Evolutionary conservation across 139 green algal species (phyloP), one percentile per base, ranked within the genome.

Genomic region (Chlorokybus atmophyticus): DNA sequence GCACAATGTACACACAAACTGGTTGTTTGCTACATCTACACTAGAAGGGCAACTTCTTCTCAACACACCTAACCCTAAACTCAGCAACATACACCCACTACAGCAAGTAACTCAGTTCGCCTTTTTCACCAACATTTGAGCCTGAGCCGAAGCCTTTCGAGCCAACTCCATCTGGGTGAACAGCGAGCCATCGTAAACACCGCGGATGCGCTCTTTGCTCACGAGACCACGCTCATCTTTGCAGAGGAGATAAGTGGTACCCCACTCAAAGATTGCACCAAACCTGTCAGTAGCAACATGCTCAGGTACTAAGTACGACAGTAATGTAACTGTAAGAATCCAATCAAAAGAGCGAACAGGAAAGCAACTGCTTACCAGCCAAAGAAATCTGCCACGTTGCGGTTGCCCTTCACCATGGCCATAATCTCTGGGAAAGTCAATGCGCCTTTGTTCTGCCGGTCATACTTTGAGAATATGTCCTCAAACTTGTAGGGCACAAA

Each of bases 401-500:
- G 31, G 26, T 67, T 48, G 26, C 23, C 35, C 44, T 70, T 41
- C 19, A 56, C 67, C 57, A 70, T 50, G 21, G 47, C 57, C 7
- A 71, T 17, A 19, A 69, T 29, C 44, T 71, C 63, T 30, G 39
- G 51, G 35, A 71, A 62, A 25, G 41, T 62, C 2, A 71, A 1
- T 0, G 26, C 57, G 3, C 58, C 58, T 21, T 68, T 71, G 24
- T 63, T 40, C 35, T 55, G 30, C 14, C 42, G 25, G 57, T 71
- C 63, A 29, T 55, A 68, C 57, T 69, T 71, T 23, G 42, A 55
- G 38, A 71, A 69, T 2, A 71, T 40, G 47, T 71, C 63, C 52
- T 71, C 63, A 32, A 71, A 71, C 32, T 68, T 61, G 44, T 68
- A 42, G 3, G 57, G 58, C 6, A 67, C 56, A 63, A 69, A 70